Evolutionary conservation across 495 filamentous ascomycete genomes (phyloP), one percentile per base, ranked within the genome.

Genomic region (Aspergillus egyptiacus): DNA sequence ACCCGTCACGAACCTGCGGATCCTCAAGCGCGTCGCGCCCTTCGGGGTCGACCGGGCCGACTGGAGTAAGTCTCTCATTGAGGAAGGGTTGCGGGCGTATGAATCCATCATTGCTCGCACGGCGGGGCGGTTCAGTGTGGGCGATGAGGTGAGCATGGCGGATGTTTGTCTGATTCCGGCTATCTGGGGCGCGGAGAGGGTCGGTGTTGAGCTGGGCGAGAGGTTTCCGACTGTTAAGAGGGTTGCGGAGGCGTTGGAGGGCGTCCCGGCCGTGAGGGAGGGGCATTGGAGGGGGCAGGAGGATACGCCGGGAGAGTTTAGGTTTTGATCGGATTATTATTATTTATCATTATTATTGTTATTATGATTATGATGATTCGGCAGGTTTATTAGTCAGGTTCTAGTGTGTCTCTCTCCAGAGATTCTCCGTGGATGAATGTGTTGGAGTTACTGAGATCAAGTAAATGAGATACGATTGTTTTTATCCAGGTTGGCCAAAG

Each of bases 91-190:
- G 5, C 36, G 44, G 9, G 74, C 74, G 11, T 80, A 77, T 54
- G 77, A 80, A 51, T 46, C 53, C 15, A 39, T 66, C 40, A 55
- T 65, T 14, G 36, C 49, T 9, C 15, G 38, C 0, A 60, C 61
- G 10, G 72, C 69, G 14, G 74, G 75, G 17, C 48, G 36, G 36
- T 79, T 72, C 49, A 74, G 69, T 34, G 70, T 78, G 23, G 76
- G 75, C 0, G 75, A 80, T 63, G 35, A 53, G 36, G 61, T 79
- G 8, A 73, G 68, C 0, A 39, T 77, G 43, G 77, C 77, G 34
- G 77, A 80, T 68, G 62, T 78, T n/a, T 70, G 66, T 43, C 57
- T 80, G 37, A 57, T 74, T 35, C 76, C 74, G 22, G 74, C 74
- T 23, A 70, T 71, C 17, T 77, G 72, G 70, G 70, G 67, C 1